Evolutionary conservation across 345 rosid species (phyloP), one percentile per base, ranked within the genome.

Genomic region (Isatis tinctoria): DNA sequence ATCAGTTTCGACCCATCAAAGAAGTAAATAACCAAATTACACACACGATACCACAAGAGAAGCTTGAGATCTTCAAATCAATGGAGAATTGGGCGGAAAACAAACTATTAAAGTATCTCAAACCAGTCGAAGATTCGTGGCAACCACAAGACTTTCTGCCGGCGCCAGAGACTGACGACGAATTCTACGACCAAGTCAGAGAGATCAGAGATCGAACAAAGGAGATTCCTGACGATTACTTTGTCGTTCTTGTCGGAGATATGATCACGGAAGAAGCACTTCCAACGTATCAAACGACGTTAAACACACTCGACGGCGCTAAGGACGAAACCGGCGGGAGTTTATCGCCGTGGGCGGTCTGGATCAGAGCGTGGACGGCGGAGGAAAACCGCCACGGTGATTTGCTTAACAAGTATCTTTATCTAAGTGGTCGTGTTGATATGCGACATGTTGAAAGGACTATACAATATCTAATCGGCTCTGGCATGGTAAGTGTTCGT

Each of bases 201-300:
- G 87, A 84, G 35, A 81, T 86, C 0, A 78, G 84, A 74, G 82
- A 70, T 7, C 66, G 87, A 70, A 62, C 85, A 14, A 82, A 35
- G 64, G 82, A 75, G 5, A 39, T 79, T 16, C 76, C 79, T 3
- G 82, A 79, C n/a, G 82, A 79, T 20, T 79, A 69, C 51, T 79
- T 75, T 52, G 82, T 79, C 2, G 82, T 67, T 26, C 76, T 80
- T 63, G 80, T 80, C 9, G 83, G 83, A 58, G 82, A 79, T 30
- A 79, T 70, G 93, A 80, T 90, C 81, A 88, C 96, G 1, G 96
- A 90, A 74, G 94, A 88, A 78, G 92, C 97, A 8, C 90, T 91
- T 54, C 97, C 97, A 8, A 87, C 97, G 35, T 88, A 87, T 64
- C 92, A 86, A 69, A 82, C 95, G 16, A 87, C 87, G 81, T 76